Percentiles rank a stretch among this genome's conserved stretches.
These are phyloP conservation scores for Cladosporium austrohemisphaericum DNA, from an alignment of 2,329 filamentous ascomycete genomes.

Conservation along the genomic window DNA sequence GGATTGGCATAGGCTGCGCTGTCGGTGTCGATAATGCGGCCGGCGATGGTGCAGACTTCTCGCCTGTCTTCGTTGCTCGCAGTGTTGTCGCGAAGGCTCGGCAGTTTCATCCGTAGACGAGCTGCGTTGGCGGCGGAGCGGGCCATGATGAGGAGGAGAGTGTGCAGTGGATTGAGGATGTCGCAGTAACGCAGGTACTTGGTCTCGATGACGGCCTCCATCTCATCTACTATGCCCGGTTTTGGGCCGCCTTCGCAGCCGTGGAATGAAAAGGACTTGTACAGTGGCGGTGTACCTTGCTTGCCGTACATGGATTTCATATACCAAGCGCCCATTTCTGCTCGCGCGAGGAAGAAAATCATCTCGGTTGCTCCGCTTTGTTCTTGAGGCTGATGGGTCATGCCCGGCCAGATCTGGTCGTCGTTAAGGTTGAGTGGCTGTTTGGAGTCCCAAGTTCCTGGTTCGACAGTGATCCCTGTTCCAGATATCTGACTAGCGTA, in stretches of 20 bases:
- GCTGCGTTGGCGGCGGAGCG: conserved; percentile 43
- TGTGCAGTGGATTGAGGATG: conserved; percentile 40
- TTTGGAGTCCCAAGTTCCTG: conserved; percentile 31
- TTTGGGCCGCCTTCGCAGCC: conserved; percentile 1
- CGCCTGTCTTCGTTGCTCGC: conserved; percentile 32
- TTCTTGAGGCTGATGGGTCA: conserved; percentile 45
- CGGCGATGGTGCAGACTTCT: conserved; percentile 38
- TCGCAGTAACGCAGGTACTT: conserved; percentile 46
- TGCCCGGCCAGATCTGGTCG: conserved; percentile 39
- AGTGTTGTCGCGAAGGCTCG: conserved; percentile 32
- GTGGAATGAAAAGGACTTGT: conserved; percentile 6
- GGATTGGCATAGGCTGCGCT: conserved; percentile 39
- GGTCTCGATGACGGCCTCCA: conserved; percentile 42
- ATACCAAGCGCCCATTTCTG: conserved; percentile 42
- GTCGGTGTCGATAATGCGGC: conserved; percentile 41
- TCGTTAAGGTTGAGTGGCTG: conserved; percentile 36
- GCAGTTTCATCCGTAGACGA: conserved; percentile 46
- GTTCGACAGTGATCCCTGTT: conserved; percentile 27
- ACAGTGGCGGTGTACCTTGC: background rate
- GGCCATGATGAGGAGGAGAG: conserved; percentile 44
- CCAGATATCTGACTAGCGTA: conserved; percentile 31
- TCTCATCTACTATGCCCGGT: conserved; percentile 32
- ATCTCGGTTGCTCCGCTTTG: conserved; percentile 53
- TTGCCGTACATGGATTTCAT: conserved; percentile 11
- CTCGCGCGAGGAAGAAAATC: conserved; percentile 44